Percentiles rank a stretch among this genome's conserved stretches.
phyloP scores from a whole-genome alignment of 306 rosid genomes.

The Hippophae tibetana region DNA sequence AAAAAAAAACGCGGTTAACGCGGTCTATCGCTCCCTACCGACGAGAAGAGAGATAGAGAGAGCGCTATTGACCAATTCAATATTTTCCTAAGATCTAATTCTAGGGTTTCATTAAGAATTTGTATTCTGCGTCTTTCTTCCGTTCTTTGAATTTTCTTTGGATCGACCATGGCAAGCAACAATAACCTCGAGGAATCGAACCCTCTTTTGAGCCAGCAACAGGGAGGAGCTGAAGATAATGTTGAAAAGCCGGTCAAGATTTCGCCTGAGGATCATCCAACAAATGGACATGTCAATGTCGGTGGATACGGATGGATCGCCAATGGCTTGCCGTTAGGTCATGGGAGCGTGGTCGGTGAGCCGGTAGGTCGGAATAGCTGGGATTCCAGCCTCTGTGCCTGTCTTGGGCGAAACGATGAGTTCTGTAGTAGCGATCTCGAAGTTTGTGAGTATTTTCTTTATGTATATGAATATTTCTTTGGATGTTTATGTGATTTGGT shows the following conservation, averaged over 20 bases:
- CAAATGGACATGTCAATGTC: conserved; percentile 14
- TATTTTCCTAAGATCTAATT: background rate
- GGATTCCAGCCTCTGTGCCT: conserved; percentile 62
- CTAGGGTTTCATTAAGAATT: conserved; percentile 2
- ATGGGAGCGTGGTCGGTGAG: conserved; percentile 84
- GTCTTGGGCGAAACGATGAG: conserved; percentile 80
- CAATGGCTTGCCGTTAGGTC: conserved; percentile 55
- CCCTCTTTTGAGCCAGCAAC: conserved; percentile 51
- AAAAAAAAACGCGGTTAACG: conserved; percentile 10
- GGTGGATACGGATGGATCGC: conserved; percentile 57
- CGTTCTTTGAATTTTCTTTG: conserved; percentile 3
- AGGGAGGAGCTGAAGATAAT: conserved; percentile 19
- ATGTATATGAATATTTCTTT: background rate
- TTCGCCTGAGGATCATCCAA: conserved; percentile 2
- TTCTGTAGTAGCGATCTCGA: conserved; percentile 94
- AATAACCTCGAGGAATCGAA: conserved; percentile 48
- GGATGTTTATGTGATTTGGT: background rate
- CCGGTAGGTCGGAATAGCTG: conserved; percentile 65
- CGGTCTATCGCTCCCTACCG: background rate
- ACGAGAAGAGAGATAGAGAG: background rate
- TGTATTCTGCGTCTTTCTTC: background rate
- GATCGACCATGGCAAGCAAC: conserved; percentile 28
- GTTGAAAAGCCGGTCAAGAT: conserved; percentile 12
- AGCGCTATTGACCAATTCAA: background rate
- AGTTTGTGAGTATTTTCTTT: conserved; percentile 62